Evolutionary conservation across 768 basidiomycete species (phyloP), one percentile per base, ranked within the genome.

Genomic region (Cubamyces lactineus): DNA sequence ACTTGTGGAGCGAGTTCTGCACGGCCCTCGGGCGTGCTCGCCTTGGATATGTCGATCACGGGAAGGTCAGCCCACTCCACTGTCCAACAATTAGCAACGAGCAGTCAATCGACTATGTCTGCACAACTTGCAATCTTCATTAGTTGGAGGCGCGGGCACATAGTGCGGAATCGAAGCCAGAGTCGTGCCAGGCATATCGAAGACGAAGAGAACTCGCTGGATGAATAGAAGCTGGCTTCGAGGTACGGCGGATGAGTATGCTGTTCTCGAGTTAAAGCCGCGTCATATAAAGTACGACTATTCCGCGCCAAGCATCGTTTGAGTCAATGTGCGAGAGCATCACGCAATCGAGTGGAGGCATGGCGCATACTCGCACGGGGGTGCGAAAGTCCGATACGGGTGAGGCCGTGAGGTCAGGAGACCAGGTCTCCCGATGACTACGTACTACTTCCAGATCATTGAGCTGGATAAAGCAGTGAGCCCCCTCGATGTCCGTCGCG

Each of bases 61-160:
- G 71, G 64, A 6, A 76, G 63, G 53, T 75, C 73, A 2, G 73
- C 75, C 66, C 70, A 76, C 23, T 75, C 73, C 61, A 76, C 75
- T 76, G 41, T 9, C 19, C 5, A 45, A 38, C 17, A 9, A 26
- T 34, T 34, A 34, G 34, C 34, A 34, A 5, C 34, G 4, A 34
- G 11, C 4, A 34, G 34, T 34, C 34, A 6, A 6, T 34, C 34
- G 9, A 9, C 9, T 34, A 30, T 30, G 28, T 30, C 8, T 11
- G 9, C 46, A 21, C 17, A 15, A 41, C 61, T 8, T 30, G 57
- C 61, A 45, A 3, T 57, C 34, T 41, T 62, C 61, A 24, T 60
- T 55, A 6, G 72, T 71, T 11, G 69, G 66, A 11, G 69, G 69
- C 2, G 72, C 67, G 17, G 71, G 61, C 12, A 65, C 49, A 53